These are phyloP conservation scores for Naganishia vaughanmartiniae DNA, from an alignment of 768 basidiomycete species.

Conservation along the genomic window DNA sequence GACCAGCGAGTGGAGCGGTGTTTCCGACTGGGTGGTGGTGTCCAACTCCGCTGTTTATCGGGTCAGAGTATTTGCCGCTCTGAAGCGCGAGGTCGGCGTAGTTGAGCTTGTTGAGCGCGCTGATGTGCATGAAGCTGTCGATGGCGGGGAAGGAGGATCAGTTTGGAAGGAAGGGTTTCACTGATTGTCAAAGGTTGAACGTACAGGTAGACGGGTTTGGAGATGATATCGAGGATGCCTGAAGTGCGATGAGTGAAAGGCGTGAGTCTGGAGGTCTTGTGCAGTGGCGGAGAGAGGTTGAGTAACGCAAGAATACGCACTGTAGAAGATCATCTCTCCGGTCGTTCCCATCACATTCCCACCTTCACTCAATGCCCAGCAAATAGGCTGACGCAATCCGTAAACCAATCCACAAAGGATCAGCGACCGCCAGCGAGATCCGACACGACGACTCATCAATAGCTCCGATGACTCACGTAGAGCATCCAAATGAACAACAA, in stretches of 20 bases:
- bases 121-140: constrained; percentile 43
- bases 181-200: neutral
- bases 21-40: constrained; percentile 6
- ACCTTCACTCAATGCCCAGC: constrained; percentile 23
- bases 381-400: neutral
- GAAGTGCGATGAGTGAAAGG: constrained; percentile 48
- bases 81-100: constrained; percentile 45
- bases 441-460: too few species aligned
- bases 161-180: neutral
- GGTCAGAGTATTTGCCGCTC: constrained; percentile 29
- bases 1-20: neutral
- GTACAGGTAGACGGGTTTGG: constrained; percentile 50
- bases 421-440: too few species aligned
- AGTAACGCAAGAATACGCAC: neutral
- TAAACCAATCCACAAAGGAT: neutral
- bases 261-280: neutral
- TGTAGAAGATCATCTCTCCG: constrained; percentile 33
- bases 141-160: neutral
- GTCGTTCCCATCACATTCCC: constrained; percentile 22
- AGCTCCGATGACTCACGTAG: constrained; percentile 47
- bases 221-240: constrained; percentile 55
- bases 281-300: neutral
- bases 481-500: constrained; percentile 60
- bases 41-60: constrained; percentile 14
- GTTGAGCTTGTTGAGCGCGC: constrained; percentile 46